Base-by-base conservation (phyloP, 176 grass and related monocot genomes). In the Bromus sterilis region DNA sequence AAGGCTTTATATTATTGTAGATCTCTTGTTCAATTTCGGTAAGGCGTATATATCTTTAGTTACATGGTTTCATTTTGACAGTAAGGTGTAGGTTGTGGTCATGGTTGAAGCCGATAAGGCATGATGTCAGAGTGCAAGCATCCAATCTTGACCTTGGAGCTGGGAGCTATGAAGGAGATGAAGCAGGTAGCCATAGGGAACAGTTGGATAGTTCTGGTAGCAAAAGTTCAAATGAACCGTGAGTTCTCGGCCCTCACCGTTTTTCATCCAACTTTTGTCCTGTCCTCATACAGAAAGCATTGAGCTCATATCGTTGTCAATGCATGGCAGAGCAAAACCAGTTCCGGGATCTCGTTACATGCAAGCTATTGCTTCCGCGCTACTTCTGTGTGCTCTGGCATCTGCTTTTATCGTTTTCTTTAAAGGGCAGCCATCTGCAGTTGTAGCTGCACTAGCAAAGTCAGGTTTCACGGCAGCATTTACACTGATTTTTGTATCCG, bases 391-490 rank as follows among this genome's bases (percentile, higher is more conserved):
- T 11, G 58, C 79, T 24, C 15, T 93, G 65, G 86, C 79, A 84
- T 86, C 84, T 86, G 16, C 84, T 71, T 80, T 95, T 81, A 57
- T 93, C 66, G 79, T 93, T 79, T 89, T 79, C 53, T 82, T 93
- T 70, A 95, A 98, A 78, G 95, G 92, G 71, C 88, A 91, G 21
- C 60, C 90, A 49, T 93, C 92, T 63, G 85, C 90, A 49, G 64
- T 95, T 60, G 40, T 93, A 73, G 78, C 73, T 41, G 78, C 89
- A 42, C 77, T 98, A 78, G 84, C 96, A 40, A 98, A 95, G 85
- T 98, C 96, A 57, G 96, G 96, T 83, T 98, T 95, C 73, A 98
- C 93, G 0, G 96, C 93, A 71, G 96, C 92, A 77, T 98, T 98
- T 87, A 74, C 80, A 16, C 80, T 98, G 26, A 98, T 98, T 83